Conservation (phyloP, 306 rosid species). For the Cicer judaicum region DNA sequence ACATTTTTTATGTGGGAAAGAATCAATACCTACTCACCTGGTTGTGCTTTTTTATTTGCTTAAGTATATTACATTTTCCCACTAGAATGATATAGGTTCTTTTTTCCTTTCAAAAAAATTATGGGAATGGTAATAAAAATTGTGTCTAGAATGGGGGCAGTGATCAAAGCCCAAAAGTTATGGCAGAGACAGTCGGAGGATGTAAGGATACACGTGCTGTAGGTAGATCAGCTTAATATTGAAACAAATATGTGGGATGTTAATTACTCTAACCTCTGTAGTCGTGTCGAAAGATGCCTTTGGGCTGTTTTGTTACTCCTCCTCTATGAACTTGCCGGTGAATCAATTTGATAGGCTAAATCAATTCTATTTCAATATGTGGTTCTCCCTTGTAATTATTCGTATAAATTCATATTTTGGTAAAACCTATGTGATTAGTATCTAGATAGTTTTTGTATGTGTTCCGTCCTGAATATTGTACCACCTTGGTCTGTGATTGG, state of each 20-base stretch:
- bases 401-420: not conserved
- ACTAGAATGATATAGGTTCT: not conserved
- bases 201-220: conserved; percentile 26
- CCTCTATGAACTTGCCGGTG: conserved; percentile 7
- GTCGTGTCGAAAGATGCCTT: conserved; percentile 22
- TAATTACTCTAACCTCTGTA: conserved; percentile 30
- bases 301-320: conserved; percentile 20
- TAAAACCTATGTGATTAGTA: conserved; percentile 32
- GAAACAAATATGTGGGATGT: conserved; percentile 23
- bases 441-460: conserved; percentile 6
- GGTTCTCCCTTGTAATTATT: conserved; percentile 7
- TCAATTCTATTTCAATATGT: conserved; percentile 35
- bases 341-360: conserved; percentile 30
- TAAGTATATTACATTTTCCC: conserved; percentile 16
- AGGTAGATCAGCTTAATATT: conserved; percentile 27
- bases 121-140: conserved; percentile 6
- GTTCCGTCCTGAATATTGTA: conserved; percentile 30
- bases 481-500: conserved; percentile 17
- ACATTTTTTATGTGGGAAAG: conserved; percentile 7
- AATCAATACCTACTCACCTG: not conserved
- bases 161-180: conserved; percentile 22
- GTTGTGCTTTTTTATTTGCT: conserved; percentile 20
- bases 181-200: conserved; percentile 1
- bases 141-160: conserved; percentile 13
- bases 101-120: not conserved